Conservation (phyloP, 257 asterid genomes). For the Jaltomata sinuosa region DNA sequence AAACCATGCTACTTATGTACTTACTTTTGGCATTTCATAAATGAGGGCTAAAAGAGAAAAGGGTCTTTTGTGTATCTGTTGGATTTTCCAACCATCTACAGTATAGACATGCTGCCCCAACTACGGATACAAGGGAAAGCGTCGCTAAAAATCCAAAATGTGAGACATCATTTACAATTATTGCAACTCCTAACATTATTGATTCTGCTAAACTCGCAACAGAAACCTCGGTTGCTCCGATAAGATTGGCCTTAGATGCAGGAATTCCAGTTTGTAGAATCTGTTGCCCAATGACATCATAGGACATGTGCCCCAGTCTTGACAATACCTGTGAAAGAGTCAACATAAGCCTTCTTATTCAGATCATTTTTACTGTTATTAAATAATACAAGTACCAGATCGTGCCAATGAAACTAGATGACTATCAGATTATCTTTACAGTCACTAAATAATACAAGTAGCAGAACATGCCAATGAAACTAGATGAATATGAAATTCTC, state of each 20-base stretch:
- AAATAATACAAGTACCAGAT: neutral
- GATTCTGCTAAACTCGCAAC: slow-evolving; percentile 91
- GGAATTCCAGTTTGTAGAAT: slow-evolving; percentile 94
- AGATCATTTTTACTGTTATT: neutral
- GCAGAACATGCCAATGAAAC: neutral
- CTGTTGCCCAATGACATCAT: slow-evolving; percentile 83
- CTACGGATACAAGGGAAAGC: slow-evolving; percentile 69
- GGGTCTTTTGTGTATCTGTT: slow-evolving; percentile 58
- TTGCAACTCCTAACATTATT: slow-evolving; percentile 77
- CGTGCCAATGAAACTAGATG: neutral
- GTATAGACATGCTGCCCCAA: slow-evolving; percentile 74
- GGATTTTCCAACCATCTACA: slow-evolving; percentile 85
- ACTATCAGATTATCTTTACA: neutral
- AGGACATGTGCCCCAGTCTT: slow-evolving; percentile 92
- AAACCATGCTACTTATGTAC: slow-evolving; percentile 3
- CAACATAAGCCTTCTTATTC: slow-evolving; percentile 1
- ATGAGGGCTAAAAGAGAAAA: slow-evolving; percentile 49
- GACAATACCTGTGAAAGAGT: slow-evolving; percentile 57
- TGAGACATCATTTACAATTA: slow-evolving; percentile 70
- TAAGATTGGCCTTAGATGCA: slow-evolving; percentile 88
- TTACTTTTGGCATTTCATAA: slow-evolving; percentile 22
- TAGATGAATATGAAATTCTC: neutral
- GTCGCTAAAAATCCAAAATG: slow-evolving; percentile 74
- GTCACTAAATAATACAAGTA: neutral
- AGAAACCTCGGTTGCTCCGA: slow-evolving; percentile 88